Conservation (phyloP, 192 early-diverging fungal genomes). For the Backusella mclennaniae region DNA sequence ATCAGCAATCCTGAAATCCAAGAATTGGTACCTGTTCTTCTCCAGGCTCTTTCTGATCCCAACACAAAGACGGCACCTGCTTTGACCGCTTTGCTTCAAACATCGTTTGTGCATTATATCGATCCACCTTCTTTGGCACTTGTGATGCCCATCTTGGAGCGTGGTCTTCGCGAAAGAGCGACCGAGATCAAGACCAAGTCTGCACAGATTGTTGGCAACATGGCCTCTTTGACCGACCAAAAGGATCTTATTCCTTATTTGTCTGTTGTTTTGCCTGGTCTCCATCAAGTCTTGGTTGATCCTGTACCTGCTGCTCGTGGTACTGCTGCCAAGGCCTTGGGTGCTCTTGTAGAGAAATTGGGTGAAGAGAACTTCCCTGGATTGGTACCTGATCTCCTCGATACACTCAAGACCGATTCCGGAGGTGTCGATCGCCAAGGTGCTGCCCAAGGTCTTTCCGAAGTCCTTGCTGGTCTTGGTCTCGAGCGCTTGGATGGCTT, state of each 20-base stretch:
- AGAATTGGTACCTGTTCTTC: constrained; percentile 79
- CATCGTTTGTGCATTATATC: constrained; percentile 98
- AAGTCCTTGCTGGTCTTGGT: constrained; percentile 90
- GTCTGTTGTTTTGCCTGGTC: constrained; percentile 72
- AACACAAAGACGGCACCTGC: constrained; percentile 82
- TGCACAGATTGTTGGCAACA: constrained; percentile 98
- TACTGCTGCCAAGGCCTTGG: constrained; percentile 90
- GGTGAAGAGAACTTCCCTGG: constrained; percentile 93
- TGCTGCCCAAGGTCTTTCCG: constrained; percentile 95
- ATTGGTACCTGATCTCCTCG: constrained; percentile 82
- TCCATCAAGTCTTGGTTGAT: constrained; percentile 91
- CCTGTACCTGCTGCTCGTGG: constrained; percentile 96
- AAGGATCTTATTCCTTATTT: constrained; percentile 94
- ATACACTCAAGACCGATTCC: constrained; percentile 86
- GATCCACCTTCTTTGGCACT: constrained; percentile 95
- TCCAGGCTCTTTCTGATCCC: constrained; percentile 88
- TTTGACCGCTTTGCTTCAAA: constrained; percentile 82
- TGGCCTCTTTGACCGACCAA: constrained; percentile 92
- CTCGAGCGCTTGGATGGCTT: constrained; percentile 81
- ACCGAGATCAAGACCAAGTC: constrained; percentile 93
- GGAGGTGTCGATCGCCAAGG: constrained; percentile 92
- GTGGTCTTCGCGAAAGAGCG: constrained; percentile 85
- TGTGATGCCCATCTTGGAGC: constrained; percentile 91
- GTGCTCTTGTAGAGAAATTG: constrained; percentile 87
- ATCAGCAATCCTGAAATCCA: constrained; percentile 99